Evolutionary conservation across 257 asterid genomes (phyloP).

Genomic region (Penstemon eatonii): DNA sequence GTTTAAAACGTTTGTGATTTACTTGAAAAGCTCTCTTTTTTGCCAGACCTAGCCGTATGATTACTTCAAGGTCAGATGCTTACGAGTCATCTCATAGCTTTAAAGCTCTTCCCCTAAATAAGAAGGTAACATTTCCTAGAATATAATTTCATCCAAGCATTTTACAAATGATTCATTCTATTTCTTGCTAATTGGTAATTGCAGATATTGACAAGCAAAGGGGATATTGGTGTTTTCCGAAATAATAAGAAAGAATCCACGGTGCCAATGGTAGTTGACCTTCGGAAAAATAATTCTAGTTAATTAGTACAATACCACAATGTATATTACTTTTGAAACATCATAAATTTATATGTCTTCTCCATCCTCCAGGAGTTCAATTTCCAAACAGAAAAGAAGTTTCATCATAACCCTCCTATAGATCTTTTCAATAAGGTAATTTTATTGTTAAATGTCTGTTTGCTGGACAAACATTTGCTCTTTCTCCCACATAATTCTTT

Average conservation of each 20-base stretch:
- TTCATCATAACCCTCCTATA: slow-evolving; percentile 61
- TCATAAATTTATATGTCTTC: slow-evolving; percentile 11
- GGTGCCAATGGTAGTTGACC: slow-evolving; percentile 65
- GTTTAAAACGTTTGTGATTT: neutral
- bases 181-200: neutral
- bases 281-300: slow-evolving; percentile 18
- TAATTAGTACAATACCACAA: neutral
- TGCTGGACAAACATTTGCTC: slow-evolving; percentile 4
- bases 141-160: neutral
- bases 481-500: neutral
- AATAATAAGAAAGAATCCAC: slow-evolving; percentile 72
- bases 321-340: neutral
- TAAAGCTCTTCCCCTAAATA: slow-evolving; percentile 79
- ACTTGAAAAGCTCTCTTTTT: slow-evolving; percentile 26
- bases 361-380: slow-evolving; percentile 64
- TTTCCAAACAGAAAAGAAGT: slow-evolving; percentile 65
- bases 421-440: slow-evolving; percentile 84
- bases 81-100: slow-evolving; percentile 50
- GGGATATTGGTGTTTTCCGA: slow-evolving; percentile 74
- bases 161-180: neutral
- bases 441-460: slow-evolving; percentile 8
- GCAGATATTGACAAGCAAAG: slow-evolving; percentile 89
- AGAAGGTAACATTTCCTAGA: slow-evolving; percentile 50
- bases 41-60: slow-evolving; percentile 41
- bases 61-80: slow-evolving; percentile 44